Conservation (phyloP, 371 early-diverging fungal genomes). For the Umbelopsis sp. region DNA sequence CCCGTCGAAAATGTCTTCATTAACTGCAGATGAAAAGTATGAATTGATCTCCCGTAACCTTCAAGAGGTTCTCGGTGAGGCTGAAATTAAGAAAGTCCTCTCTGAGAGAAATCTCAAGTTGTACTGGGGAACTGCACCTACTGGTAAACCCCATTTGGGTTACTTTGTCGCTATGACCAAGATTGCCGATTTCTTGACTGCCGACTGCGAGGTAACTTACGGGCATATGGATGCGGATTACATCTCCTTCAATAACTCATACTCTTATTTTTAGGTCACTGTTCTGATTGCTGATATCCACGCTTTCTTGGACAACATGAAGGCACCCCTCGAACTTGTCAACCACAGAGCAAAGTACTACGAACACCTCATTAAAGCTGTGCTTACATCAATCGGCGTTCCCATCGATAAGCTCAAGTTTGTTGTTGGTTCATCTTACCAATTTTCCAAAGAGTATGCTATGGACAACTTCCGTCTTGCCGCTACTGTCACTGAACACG, state of each 20-base stretch:
- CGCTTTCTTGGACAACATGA: conserved; percentile 99
- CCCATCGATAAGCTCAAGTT: conserved; percentile 93
- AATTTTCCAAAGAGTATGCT: conserved; percentile 87
- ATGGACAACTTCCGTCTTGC: conserved; percentile 95
- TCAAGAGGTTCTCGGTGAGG: conserved; percentile 96
- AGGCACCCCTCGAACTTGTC: conserved; percentile 96
- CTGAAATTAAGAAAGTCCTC: conserved; percentile 87
- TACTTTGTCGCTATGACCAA: conserved; percentile 99
- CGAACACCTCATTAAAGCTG: conserved; percentile 90
- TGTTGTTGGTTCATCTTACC: conserved; percentile 92
- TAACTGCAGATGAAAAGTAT: conserved; percentile 75
- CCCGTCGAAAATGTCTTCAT: conserved; percentile 37
- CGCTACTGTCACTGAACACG: conserved; percentile 92
- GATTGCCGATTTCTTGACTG: conserved; percentile 96
- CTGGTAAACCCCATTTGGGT: conserved; percentile 98
- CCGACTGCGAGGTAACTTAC: conserved; percentile 70
- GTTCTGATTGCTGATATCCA: conserved; percentile 98
- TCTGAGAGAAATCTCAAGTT: conserved; percentile 90
- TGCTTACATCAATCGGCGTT: conserved; percentile 90
- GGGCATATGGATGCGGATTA: too few relatives aligned
- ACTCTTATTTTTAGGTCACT: conserved; percentile 69
- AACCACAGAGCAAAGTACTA: conserved; percentile 94
- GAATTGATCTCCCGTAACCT: conserved; percentile 94
- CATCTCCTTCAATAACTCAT: background rate
- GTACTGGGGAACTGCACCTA: conserved; percentile 99